These are phyloP conservation scores for Zangia roseola DNA, from an alignment of 768 basidiomycete genomes.

Conservation along the genomic window DNA sequence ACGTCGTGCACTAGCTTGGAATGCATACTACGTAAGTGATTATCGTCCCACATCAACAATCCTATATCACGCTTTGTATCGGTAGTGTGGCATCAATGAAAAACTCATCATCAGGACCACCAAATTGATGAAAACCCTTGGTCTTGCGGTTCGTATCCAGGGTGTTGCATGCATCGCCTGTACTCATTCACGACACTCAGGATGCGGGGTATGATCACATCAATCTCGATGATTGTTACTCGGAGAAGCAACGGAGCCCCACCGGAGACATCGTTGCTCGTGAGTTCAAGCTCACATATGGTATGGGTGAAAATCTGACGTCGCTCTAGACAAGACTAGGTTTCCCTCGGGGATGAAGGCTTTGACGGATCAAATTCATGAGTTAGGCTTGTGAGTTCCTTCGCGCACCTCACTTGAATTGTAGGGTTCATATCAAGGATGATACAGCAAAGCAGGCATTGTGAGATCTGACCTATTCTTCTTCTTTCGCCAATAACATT, in stretches of 20 bases:
- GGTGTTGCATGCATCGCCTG: neutral
- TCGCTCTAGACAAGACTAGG: conserved; percentile 40
- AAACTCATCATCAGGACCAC: conserved; percentile 49
- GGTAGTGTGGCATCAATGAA: conserved; percentile 60
- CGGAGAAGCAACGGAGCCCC: conserved; percentile 51
- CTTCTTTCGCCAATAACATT: conserved; percentile 3
- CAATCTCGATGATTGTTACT: conserved; percentile 67
- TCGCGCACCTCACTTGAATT: neutral
- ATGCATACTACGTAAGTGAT: conserved; percentile 56
- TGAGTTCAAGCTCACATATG: conserved; percentile 16
- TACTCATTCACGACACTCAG: conserved; percentile 29
- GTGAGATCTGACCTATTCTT: conserved; percentile 36
- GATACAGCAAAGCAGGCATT: conserved; percentile 56
- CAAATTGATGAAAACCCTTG: conserved; percentile 47
- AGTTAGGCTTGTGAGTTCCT: conserved; percentile 51
- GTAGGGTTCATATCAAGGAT: neutral
- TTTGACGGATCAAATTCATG: conserved; percentile 55
- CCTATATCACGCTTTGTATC: neutral
- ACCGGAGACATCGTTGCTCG: conserved; percentile 58
- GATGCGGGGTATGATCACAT: conserved; percentile 58
- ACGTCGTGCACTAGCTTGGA: conserved; percentile 50
- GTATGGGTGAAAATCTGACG: neutral
- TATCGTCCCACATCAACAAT: neutral
- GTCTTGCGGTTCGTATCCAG: conserved; percentile 42
- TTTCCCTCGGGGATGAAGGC: conserved; percentile 60